Percentiles rank a stretch among this genome's conserved stretches.
phyloP scores from a whole-genome alignment of 495 filamentous ascomycete species.

The Hypoxylon lienhwacheense region DNA sequence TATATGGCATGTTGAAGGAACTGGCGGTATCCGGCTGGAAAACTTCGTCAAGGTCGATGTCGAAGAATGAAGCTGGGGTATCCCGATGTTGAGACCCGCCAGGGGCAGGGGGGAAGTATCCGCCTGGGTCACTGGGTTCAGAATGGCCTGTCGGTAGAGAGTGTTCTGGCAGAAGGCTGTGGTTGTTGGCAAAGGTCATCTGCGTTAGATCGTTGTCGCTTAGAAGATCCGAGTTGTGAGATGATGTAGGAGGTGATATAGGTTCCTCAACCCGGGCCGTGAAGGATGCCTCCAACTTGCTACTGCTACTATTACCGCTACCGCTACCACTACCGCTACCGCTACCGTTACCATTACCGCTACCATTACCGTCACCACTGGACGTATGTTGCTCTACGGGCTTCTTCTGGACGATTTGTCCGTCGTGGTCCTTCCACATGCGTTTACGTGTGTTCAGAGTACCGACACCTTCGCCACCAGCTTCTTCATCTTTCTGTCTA shows the following conservation, averaged over 20 bases:
- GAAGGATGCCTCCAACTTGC: slow-evolving; percentile 3
- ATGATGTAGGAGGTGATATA: slow-evolving; percentile 29
- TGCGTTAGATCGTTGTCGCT: slow-evolving; percentile 19
- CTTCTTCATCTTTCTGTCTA: slow-evolving; percentile 61
- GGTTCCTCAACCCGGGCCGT: slow-evolving; percentile 18
- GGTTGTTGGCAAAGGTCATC: slow-evolving; percentile 7
- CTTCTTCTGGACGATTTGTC: slow-evolving; percentile 55
- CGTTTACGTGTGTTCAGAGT: slow-evolving; percentile 63
- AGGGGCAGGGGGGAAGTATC: too few species aligned
- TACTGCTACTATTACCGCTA: slow-evolving; percentile 9
- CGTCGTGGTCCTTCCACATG: slow-evolving; percentile 59
- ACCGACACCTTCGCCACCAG: slow-evolving; percentile 59
- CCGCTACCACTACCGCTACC: too few species aligned
- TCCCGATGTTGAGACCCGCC: slow-evolving; percentile 13
- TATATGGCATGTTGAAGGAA: slow-evolving; percentile 61
- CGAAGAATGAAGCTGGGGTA: slow-evolving; percentile 22
- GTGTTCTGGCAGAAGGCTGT: slow-evolving; percentile 18
- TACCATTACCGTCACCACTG: slow-evolving; percentile 2
- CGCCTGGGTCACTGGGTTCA: slow-evolving; percentile 10
- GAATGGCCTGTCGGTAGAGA: slow-evolving; percentile 11
- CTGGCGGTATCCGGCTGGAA: slow-evolving; percentile 51
- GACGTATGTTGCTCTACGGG: slow-evolving; percentile 33
- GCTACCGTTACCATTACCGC: too few species aligned
- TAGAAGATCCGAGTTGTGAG: slow-evolving; percentile 18
- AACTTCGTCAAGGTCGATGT: slow-evolving; percentile 45